A percentile compares a stretch with the other conserved stretches of the same genome.
Conservation (phyloP, 306 rosid species). For the Castanospermum australe region DNA sequence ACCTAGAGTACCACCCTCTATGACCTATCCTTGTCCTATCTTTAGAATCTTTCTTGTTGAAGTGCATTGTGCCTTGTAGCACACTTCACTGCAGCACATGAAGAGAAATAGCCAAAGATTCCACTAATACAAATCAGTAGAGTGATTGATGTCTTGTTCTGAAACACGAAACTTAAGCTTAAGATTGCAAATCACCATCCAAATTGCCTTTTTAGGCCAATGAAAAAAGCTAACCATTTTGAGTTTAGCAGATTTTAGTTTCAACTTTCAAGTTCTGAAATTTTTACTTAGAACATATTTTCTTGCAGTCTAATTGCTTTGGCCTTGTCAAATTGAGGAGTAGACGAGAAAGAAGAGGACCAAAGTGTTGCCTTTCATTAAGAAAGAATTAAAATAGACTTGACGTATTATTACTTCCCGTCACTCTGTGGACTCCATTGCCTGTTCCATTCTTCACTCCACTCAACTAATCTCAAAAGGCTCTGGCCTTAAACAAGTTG, state of each 20-base stretch:
- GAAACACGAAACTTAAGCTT: neutral
- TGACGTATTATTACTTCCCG: neutral
- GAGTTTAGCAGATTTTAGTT: neutral
- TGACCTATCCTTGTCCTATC: neutral
- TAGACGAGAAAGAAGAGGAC: neutral
- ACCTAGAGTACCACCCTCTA: neutral
- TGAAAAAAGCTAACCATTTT: neutral
- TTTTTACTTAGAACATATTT: no score
- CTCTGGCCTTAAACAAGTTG: neutral
- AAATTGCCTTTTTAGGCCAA: neutral
- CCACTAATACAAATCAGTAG: neutral
- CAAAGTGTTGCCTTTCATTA: neutral
- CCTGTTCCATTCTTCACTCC: neutral
- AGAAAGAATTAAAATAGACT: neutral
- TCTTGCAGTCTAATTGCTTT: neutral
- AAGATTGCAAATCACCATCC: neutral
- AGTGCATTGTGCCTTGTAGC: neutral
- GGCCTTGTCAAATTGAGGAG: neutral
- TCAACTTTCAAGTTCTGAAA: no score
- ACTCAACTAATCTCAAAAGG: neutral
- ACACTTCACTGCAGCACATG: neutral
- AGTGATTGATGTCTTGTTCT: neutral
- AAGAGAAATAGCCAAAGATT: neutral
- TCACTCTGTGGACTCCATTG: neutral
- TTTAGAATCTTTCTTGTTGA: neutral